phyloP scores from a whole-genome alignment of 2,329 filamentous ascomycete genomes.

The Thelonectria rubi region DNA sequence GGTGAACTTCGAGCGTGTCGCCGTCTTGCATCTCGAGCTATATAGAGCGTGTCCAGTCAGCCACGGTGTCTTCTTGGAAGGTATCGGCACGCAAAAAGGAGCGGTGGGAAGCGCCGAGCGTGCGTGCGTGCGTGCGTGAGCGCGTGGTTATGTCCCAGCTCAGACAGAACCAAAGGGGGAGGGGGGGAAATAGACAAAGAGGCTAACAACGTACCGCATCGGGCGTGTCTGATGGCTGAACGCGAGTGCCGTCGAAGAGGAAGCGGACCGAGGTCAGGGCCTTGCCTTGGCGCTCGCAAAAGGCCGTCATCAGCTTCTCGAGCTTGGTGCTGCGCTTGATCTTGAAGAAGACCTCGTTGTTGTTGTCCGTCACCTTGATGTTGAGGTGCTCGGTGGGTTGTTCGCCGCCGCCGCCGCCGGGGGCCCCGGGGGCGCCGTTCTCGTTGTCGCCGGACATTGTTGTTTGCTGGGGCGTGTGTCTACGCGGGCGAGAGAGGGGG shows the following conservation, averaged over 20 bases:
- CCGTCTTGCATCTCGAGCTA: conserved; percentile 98
- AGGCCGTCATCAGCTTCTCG: conserved; percentile 98
- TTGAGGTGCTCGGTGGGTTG: conserved; percentile 84
- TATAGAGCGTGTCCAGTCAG: conserved; percentile 22
- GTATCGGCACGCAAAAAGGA: no score
- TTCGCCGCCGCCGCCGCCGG: conserved; percentile 50
- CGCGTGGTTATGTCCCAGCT: no score
- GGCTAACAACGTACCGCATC: conserved; percentile 75
- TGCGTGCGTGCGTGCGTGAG: no score
- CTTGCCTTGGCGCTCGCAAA: conserved; percentile 97
- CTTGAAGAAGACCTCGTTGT: conserved; percentile 99
- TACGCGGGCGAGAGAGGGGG: conserved; percentile 16
- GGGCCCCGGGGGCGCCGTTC: conserved; percentile 60
- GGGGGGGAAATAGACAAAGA: conserved; percentile 9
- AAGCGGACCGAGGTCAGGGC: conserved; percentile 85
- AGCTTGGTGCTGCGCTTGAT: conserved; percentile 97
- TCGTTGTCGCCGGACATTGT: conserved; percentile 59
- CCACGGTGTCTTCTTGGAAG: neutral
- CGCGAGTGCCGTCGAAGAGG: conserved; percentile 93
- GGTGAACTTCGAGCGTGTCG: conserved; percentile 95
- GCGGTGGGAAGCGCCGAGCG: neutral
- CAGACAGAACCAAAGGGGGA: neutral
- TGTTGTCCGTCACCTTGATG: conserved; percentile 99
- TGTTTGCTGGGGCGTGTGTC: conserved; percentile 24
- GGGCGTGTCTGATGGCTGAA: conserved; percentile 88